Base-by-base conservation (phyloP, 148 eudicot genomes). In the Rhododendron henanense region DNA sequence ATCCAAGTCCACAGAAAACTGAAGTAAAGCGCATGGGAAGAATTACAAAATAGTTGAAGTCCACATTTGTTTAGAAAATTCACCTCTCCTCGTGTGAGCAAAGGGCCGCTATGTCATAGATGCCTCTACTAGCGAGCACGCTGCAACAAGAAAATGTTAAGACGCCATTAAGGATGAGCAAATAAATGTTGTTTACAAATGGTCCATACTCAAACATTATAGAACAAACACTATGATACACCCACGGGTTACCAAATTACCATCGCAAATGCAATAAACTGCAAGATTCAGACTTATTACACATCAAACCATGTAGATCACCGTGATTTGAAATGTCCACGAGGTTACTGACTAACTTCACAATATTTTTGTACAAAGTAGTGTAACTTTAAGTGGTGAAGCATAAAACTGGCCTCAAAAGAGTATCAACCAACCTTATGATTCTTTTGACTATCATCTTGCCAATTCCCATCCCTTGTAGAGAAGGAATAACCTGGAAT, bases 71-170 rank as follows among this genome's bases (percentile, higher is more conserved):
- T 13, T 35, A 35, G 11, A 25, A 86, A 65, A 57, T 15, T 85
- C 84, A 94, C 99, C 94, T 94, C 85, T 95, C 94, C 28, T 94
- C 35, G 28, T 89, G 91, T 19, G 94, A 87, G 90, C 98, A 94
- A 76, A 96, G 93, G 44, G 96, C 98, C 41, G 98, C 90, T 86
- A 96, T 92, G 87, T 96, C 99, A 84, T 93, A 94, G 79, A 95
- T 91, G 63, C 90, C 98, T 92, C 88, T 91, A 55, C 88, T 94
- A 14, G 91, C 90, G 45, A 96, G 96, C 88, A 87, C 84, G 89
- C 99, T 96, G 97, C 90, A 89, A 81, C 19, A 71, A 41, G 48
- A 81, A 63, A 50, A 65, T 53, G 6, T 57, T 37, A 59, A 57
- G 55, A 44, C 35, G 50, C 19, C 23, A 33, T 47, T 47, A 59